Percentiles rank a stretch among this genome's conserved stretches.
Conservation (phyloP, 176 grass and related monocot genomes). For the Rhynchospora tenuis region DNA sequence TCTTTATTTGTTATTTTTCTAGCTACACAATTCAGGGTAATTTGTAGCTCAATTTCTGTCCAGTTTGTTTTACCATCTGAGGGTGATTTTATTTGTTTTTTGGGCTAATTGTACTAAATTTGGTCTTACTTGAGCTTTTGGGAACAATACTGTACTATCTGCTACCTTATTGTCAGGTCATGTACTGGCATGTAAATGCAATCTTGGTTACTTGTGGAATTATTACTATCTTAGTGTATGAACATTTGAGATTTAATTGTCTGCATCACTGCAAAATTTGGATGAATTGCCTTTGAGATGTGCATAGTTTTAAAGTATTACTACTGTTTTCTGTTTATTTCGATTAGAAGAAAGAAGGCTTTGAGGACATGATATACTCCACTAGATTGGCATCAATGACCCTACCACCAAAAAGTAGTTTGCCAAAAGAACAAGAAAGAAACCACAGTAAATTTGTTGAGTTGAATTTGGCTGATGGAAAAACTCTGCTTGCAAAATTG, state of each 20-base stretch:
- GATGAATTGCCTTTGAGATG: not conserved
- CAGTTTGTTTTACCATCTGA: not conserved
- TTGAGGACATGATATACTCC: constrained; percentile 53
- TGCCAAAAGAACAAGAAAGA: constrained; percentile 25
- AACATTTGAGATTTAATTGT: not conserved
- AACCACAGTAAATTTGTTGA: constrained; percentile 50
- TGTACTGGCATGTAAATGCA: not conserved
- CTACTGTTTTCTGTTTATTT: not conserved
- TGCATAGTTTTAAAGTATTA: not conserved
- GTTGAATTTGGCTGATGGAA: constrained; percentile 73
- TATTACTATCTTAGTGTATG: not conserved
- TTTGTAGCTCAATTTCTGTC: not conserved
- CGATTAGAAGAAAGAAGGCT: constrained; percentile 50
- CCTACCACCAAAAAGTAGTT: constrained; percentile 35
- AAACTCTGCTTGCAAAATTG: constrained; percentile 66
- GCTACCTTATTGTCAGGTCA: not conserved
- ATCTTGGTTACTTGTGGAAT: not conserved
- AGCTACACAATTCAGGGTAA: not conserved
- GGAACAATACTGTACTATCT: not conserved
- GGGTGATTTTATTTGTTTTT: not conserved
- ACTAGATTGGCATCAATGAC: constrained; percentile 60
- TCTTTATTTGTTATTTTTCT: not conserved
- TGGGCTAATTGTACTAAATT: not conserved
- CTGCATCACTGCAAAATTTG: not conserved
- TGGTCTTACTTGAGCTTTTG: not conserved